phyloP scores from a whole-genome alignment of 179 eudicot genomes.

The Heliamphora pulchella region DNA sequence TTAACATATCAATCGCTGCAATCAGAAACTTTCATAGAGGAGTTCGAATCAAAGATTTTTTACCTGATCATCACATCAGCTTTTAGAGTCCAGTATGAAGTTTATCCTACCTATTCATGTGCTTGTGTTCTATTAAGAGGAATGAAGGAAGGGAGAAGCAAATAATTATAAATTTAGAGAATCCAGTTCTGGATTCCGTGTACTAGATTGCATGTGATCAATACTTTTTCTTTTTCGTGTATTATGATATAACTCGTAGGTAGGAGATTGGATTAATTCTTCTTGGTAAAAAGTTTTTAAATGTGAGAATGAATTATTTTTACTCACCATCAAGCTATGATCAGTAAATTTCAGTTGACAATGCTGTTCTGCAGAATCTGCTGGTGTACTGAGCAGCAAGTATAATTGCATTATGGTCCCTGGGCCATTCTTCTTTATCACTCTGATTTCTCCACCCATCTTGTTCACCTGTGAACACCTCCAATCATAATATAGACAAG shows the following conservation, averaged over 20 bases:
- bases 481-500: not conserved
- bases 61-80: not conserved
- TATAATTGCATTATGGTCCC: conserved; percentile 69
- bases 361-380: conserved; percentile 34
- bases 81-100: not conserved
- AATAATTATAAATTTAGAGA: not conserved
- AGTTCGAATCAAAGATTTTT: not conserved
- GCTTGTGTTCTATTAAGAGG: not conserved
- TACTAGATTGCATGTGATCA: conserved; percentile 1
- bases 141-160: not conserved
- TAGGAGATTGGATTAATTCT: too few relatives aligned
- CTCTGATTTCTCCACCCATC: conserved; percentile 92
- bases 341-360: conserved; percentile 37
- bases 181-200: not conserved
- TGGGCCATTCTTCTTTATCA: conserved; percentile 65
- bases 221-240: not conserved
- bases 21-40: not conserved
- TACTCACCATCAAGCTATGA: conserved; percentile 51
- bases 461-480: conserved; percentile 51
- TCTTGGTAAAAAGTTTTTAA: not conserved
- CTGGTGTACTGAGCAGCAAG: conserved; percentile 54
- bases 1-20: not conserved
- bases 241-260: too few relatives aligned
- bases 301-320: not conserved
- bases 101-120: not conserved